phyloP scores from a whole-genome alignment of 768 basidiomycete genomes.

The Strobilomyces confusus region DNA sequence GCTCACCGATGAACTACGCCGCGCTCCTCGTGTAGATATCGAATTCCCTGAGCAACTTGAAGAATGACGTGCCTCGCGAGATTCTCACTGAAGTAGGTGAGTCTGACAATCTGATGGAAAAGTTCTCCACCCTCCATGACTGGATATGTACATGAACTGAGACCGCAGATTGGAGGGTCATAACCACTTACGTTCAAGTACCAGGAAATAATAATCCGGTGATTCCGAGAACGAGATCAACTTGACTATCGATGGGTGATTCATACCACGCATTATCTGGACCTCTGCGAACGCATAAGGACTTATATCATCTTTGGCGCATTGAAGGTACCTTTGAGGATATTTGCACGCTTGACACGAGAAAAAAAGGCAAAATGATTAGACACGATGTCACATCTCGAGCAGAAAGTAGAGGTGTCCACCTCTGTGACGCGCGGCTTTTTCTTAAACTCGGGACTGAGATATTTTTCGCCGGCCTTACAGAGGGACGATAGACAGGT shows the following conservation, averaged over 20 bases:
- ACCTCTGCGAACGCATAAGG: constrained; percentile 61
- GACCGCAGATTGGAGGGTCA: neutral
- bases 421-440: constrained; percentile 99
- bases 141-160: constrained; percentile 30
- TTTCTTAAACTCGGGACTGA: constrained; percentile 93
- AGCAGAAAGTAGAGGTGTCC: constrained; percentile 28
- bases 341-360: constrained; percentile 81
- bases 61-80: constrained; percentile 96
- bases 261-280: constrained; percentile 95
- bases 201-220: constrained; percentile 87
- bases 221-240: constrained; percentile 91
- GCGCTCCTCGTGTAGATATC: constrained; percentile 94
- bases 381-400: constrained; percentile 17
- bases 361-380: constrained; percentile 10
- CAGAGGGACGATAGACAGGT: constrained; percentile 28
- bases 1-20: constrained; percentile 89
- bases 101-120: constrained; percentile 98
- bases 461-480: constrained; percentile 88
- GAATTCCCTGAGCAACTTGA: constrained; percentile 91
- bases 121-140: constrained; percentile 98
- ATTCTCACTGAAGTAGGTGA: constrained; percentile 97
- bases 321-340: constrained; percentile 71
- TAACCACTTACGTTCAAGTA: constrained; percentile 75
- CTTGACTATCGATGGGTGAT: constrained; percentile 91
- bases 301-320: neutral